Evolutionary conservation across 2,329 filamentous ascomycete species (phyloP).

Genomic region (Talaromyces sp.): DNA sequence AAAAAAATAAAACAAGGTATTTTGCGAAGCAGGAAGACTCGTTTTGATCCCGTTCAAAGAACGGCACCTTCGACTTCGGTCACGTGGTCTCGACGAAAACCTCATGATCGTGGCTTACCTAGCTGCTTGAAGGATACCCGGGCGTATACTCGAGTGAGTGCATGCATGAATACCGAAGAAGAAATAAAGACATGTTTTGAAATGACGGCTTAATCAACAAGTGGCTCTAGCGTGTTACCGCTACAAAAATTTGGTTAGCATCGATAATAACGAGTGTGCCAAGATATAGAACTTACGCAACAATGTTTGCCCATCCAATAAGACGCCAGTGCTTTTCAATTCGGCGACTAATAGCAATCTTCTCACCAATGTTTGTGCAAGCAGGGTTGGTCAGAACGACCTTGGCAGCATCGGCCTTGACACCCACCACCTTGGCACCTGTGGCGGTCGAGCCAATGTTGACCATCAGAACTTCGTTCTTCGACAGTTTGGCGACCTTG

Average conservation of each 20-base stretch:
- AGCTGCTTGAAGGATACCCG: not conserved
- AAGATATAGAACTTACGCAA: slow-evolving; percentile 39
- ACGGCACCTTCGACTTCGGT: not conserved
- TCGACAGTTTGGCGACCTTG: slow-evolving; percentile 95
- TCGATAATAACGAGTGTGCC: not conserved
- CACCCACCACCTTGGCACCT: slow-evolving; percentile 92
- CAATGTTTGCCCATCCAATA: slow-evolving; percentile 84
- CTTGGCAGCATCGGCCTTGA: slow-evolving; percentile 97
- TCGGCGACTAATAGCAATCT: slow-evolving; percentile 91
- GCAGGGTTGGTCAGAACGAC: slow-evolving; percentile 86
- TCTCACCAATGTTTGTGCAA: slow-evolving; percentile 95
- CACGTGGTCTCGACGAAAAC: not conserved
- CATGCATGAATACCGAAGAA: not conserved
- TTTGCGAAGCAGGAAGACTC: not conserved
- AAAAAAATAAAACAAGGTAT: not conserved
- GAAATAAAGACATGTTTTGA: not conserved
- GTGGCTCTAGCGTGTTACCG: slow-evolving; percentile 43
- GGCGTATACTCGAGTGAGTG: not conserved
- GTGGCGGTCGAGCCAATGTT: slow-evolving; percentile 98
- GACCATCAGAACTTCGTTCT: slow-evolving; percentile 99
- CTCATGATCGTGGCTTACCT: not conserved
- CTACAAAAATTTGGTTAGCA: slow-evolving; percentile 18
- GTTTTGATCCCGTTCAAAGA: not conserved
- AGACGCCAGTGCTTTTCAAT: slow-evolving; percentile 99
- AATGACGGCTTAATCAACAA: slow-evolving; percentile 28